Conservation (phyloP, 495 filamentous ascomycete species). For the Gamarada debralockiae region DNA sequence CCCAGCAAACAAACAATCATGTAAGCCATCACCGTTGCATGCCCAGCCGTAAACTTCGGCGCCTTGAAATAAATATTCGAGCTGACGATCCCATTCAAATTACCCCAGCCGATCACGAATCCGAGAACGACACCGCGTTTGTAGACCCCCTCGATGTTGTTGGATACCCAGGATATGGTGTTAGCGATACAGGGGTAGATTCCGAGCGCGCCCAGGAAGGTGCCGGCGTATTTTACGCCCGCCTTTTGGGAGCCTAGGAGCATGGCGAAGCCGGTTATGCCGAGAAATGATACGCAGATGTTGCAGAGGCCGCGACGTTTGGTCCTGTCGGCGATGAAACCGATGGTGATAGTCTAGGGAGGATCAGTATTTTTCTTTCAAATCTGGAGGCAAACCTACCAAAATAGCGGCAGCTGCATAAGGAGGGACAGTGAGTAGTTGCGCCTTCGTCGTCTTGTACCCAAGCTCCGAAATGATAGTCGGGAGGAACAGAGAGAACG, state of each 20-base stretch:
- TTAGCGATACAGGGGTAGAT: conserved; percentile 94
- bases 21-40: conserved; percentile 43
- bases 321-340: conserved; percentile 77
- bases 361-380: no score
- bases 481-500: conserved; percentile 87
- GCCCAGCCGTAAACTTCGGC: conserved; percentile 43
- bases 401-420: conserved; percentile 80
- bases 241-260: conserved; percentile 58
- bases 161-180: conserved; percentile 83
- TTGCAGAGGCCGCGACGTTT: conserved; percentile 78
- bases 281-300: conserved; percentile 65
- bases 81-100: conserved; percentile 81
- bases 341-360: conserved; percentile 59
- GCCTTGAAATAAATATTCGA: conserved; percentile 61
- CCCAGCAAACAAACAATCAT: conserved; percentile 46
- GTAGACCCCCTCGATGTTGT: conserved; percentile 90
- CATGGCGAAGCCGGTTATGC: conserved; percentile 76
- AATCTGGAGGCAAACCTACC: no score
- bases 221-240: conserved; percentile 73
- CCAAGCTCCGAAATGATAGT: conserved; percentile 77
- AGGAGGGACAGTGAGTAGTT: conserved; percentile 83
- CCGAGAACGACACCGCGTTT: conserved; percentile 86
- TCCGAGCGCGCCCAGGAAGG: conserved; percentile 81
- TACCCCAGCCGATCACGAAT: conserved; percentile 90
- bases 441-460: conserved; percentile 64